phyloP scores from a whole-genome alignment of 2,329 filamentous ascomycete species.

The Aspergillus sojae region DNA sequence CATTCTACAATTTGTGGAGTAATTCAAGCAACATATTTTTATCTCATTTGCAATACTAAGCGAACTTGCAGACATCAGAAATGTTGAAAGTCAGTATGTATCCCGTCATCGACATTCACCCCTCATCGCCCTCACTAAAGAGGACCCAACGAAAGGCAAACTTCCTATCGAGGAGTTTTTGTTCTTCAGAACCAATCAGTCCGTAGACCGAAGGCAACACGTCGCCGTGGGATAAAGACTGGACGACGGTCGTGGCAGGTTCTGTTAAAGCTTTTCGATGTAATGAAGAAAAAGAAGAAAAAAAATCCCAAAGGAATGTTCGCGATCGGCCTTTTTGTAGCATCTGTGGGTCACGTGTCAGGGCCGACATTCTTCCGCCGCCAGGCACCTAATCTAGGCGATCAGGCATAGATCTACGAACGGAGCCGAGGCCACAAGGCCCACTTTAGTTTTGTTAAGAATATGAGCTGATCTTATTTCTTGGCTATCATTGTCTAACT shows the following conservation, averaged over 20 bases:
- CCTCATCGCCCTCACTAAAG: slow-evolving; percentile 72
- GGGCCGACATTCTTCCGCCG: slow-evolving; percentile 26
- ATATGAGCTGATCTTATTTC: background rate
- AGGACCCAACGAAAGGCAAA: slow-evolving; percentile 69
- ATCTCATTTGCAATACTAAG: background rate
- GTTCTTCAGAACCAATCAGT: slow-evolving; percentile 67
- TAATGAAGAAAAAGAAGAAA: slow-evolving; percentile 50
- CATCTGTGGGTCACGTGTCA: slow-evolving; percentile 32
- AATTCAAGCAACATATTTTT: background rate
- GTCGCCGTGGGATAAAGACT: slow-evolving; percentile 58
- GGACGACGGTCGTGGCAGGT: slow-evolving; percentile 71
- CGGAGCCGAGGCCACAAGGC: background rate
- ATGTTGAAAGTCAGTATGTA: slow-evolving; percentile 25
- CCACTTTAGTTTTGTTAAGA: background rate
- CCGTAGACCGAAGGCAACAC: slow-evolving; percentile 67
- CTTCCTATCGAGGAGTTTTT: slow-evolving; percentile 69
- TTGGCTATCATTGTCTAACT: background rate
- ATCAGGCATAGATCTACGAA: background rate
- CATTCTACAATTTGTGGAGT: background rate
- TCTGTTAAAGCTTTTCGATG: slow-evolving; percentile 62
- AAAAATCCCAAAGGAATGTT: slow-evolving; percentile 20
- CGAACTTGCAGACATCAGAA: background rate
- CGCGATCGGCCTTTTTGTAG: slow-evolving; percentile 29
- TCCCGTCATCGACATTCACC: slow-evolving; percentile 73
- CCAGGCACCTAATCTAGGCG: background rate